Evolutionary conservation across 2,329 filamentous ascomycete species (phyloP).

Genomic region (Boeremia lycopersici): DNA sequence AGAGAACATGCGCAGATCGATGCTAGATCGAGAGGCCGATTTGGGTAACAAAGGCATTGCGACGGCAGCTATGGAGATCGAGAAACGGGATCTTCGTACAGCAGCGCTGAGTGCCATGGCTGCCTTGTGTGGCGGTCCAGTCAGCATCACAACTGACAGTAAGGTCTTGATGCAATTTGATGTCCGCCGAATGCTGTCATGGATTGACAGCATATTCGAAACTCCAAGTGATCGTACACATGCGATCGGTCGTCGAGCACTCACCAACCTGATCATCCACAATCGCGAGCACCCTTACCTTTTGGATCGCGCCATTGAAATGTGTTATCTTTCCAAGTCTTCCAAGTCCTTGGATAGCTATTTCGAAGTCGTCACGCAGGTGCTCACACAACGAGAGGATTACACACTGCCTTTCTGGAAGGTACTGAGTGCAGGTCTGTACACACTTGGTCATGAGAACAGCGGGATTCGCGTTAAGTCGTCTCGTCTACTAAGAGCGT

Average conservation of each 20-base stretch:
- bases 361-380: slow-evolving; percentile 88
- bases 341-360: slow-evolving; percentile 92
- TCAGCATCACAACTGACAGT: slow-evolving; percentile 87
- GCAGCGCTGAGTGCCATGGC: slow-evolving; percentile 96
- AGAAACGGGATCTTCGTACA: slow-evolving; percentile 88
- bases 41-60: slow-evolving; percentile 76
- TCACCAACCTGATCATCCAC: slow-evolving; percentile 87
- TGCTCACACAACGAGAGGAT: slow-evolving; percentile 81
- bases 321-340: slow-evolving; percentile 83
- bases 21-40: slow-evolving; percentile 77
- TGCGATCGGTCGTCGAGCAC: slow-evolving; percentile 81
- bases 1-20: slow-evolving; percentile 83
- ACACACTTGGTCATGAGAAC: slow-evolving; percentile 90
- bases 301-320: slow-evolving; percentile 85
- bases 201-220: slow-evolving; percentile 95
- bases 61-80: slow-evolving; percentile 92
- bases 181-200: slow-evolving; percentile 86
- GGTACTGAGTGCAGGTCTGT: slow-evolving; percentile 83
- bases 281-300: slow-evolving; percentile 87
- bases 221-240: slow-evolving; percentile 91
- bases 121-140: slow-evolving; percentile 80
- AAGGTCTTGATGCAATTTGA: slow-evolving; percentile 90
- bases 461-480: slow-evolving; percentile 89
- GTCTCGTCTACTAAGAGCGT: slow-evolving; percentile 74
- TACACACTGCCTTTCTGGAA: slow-evolving; percentile 91